These are phyloP conservation scores for Eucalyptus tenuipes DNA, from an alignment of 345 rosid genomes.

Conservation along the genomic window DNA sequence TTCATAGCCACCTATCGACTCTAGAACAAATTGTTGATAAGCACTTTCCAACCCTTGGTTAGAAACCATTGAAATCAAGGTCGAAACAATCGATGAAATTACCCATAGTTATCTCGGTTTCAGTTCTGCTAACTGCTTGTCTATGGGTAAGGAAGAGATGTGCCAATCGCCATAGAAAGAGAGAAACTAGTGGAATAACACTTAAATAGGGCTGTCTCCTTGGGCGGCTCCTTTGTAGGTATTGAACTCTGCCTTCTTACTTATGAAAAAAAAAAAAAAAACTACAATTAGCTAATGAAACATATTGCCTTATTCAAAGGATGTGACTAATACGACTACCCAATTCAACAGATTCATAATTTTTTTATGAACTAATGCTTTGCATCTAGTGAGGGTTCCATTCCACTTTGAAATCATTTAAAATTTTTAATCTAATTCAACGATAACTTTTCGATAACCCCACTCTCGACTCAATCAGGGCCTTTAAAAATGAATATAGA, in stretches of 20 bases:
- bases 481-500: neutral
- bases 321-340: neutral
- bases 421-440: neutral
- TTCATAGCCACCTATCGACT: neutral
- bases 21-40: neutral
- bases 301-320: neutral
- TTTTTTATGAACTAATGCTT: neutral
- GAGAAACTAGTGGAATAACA: neutral
- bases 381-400: neutral
- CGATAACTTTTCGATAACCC: neutral
- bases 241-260: neutral
- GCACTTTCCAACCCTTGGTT: neutral
- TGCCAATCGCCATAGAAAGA: neutral
- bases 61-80: neutral
- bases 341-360: neutral
- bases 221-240: neutral
- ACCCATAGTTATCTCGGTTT: neutral
- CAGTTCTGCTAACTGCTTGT: neutral
- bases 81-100: neutral
- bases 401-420: neutral
- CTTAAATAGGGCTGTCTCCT: neutral
- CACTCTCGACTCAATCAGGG: neutral
- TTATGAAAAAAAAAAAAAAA: too few species aligned
- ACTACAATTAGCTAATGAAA: neutral
- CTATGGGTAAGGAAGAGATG: neutral